phyloP scores from a whole-genome alignment of 176 grass and related monocot species.

The Dactylis glomerata region DNA sequence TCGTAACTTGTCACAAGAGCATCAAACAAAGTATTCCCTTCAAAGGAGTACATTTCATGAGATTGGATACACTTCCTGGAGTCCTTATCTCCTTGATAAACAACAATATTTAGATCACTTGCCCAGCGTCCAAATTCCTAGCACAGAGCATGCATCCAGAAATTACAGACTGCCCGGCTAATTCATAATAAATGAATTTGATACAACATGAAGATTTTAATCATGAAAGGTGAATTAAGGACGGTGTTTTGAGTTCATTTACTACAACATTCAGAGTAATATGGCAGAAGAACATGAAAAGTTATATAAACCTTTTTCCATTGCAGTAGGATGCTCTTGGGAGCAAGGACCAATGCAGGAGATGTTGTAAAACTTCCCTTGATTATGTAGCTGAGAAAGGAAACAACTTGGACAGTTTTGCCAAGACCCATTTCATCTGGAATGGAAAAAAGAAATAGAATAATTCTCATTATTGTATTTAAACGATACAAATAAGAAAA shows the following conservation, averaged over 20 bases:
- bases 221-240: neutral
- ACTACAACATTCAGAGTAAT: neutral
- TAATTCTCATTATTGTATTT: neutral
- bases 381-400: slow-evolving; percentile 54
- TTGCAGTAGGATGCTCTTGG: slow-evolving; percentile 76
- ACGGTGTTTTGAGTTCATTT: neutral
- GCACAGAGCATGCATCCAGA: neutral
- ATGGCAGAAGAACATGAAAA: neutral
- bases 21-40: slow-evolving; percentile 51
- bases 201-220: neutral
- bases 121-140: slow-evolving; percentile 68
- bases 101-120: slow-evolving; percentile 52
- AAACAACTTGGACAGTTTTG: slow-evolving; percentile 76
- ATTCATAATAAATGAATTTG: neutral
- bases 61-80: slow-evolving; percentile 50
- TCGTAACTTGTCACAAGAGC: slow-evolving; percentile 76
- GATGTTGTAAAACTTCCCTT: slow-evolving; percentile 27
- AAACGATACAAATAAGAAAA: neutral
- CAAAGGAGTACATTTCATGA: slow-evolving; percentile 65
- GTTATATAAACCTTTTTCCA: slow-evolving; percentile 67
- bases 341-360: slow-evolving; percentile 59
- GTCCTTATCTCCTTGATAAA: slow-evolving; percentile 69
- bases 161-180: neutral
- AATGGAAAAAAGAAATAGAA: slow-evolving; percentile 25
- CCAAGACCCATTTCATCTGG: slow-evolving; percentile 88